A percentile compares a stretch with the other conserved stretches of the same genome.
Evolutionary conservation across 208 protist species (phyloP).

Genomic region (Novymonas esmeraldas): DNA sequence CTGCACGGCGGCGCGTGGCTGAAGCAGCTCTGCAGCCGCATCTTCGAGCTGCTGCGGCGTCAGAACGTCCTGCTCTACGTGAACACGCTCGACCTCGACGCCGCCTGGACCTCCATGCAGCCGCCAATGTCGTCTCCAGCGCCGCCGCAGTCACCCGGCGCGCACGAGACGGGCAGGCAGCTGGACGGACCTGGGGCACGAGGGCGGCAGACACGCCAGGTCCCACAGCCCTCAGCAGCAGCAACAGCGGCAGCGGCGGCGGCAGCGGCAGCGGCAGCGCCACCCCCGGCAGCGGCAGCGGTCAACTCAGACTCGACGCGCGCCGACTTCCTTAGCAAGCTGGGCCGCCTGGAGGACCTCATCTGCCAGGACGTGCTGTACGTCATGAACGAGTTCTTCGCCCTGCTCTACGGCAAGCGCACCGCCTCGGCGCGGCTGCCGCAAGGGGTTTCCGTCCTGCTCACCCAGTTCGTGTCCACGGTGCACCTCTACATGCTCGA

Average conservation of each 20-base stretch:
- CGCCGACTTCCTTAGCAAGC: slow-evolving; percentile 30
- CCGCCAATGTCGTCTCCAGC: neutral
- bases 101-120: slow-evolving; percentile 24
- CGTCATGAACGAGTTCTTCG: slow-evolving; percentile 83
- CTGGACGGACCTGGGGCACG: neutral
- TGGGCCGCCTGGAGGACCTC: slow-evolving; percentile 71
- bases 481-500: slow-evolving; percentile 83
- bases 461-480: slow-evolving; percentile 78
- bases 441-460: slow-evolving; percentile 72
- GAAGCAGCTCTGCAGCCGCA: slow-evolving; percentile 62
- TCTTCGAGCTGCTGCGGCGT: slow-evolving; percentile 81
- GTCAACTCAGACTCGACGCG: slow-evolving; percentile 8
- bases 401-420: slow-evolving; percentile 68
- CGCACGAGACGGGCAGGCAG: slow-evolving; percentile 5
- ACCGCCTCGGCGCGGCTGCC: slow-evolving; percentile 65
- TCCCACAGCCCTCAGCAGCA: neutral
- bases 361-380: slow-evolving; percentile 88
- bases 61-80: slow-evolving; percentile 88
- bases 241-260: neutral
- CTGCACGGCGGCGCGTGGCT: slow-evolving; percentile 87
- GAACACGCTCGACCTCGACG: slow-evolving; percentile 74
- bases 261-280: neutral
- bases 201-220: neutral
- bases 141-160: neutral
- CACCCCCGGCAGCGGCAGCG: neutral